These are phyloP conservation scores for Phoma sp. DNA, from an alignment of 2,329 filamentous ascomycete genomes.

Conservation along the genomic window DNA sequence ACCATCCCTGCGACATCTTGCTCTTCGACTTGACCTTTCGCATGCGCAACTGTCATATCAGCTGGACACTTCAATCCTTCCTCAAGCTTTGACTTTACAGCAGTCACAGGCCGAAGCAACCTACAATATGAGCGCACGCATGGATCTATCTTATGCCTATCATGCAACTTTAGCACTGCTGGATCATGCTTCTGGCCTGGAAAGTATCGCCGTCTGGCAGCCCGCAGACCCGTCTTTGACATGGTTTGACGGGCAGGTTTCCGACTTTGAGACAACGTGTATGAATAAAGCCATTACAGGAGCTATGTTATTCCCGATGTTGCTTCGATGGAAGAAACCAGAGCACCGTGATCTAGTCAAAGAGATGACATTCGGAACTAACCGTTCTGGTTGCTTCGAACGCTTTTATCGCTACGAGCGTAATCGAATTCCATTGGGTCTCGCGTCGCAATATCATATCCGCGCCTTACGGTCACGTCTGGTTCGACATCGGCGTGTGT, in stretches of 20 bases:
- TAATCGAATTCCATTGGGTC: constrained; percentile 27
- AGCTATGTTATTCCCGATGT: constrained; percentile 29
- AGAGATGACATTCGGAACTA: constrained; percentile 27
- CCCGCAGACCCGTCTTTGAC: constrained; percentile 30
- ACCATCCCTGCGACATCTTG: constrained; percentile 30
- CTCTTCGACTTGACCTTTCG: constrained; percentile 33
- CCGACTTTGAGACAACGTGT: constrained; percentile 32
- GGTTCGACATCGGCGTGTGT: constrained; percentile 10
- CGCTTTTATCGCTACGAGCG: constrained; percentile 27
- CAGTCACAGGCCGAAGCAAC: constrained; percentile 25
- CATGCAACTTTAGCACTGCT: constrained; percentile 27
- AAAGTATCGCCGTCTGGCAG: constrained; percentile 35
- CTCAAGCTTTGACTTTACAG: constrained; percentile 19
- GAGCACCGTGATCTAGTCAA: constrained; percentile 33
- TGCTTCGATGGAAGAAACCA: constrained; percentile 29
- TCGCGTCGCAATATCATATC: constrained; percentile 35
- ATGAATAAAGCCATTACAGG: constrained; percentile 30
- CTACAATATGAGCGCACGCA: constrained; percentile 25
- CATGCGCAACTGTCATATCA: constrained; percentile 29
- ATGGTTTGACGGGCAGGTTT: constrained; percentile 32
- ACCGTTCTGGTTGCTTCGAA: constrained; percentile 1
- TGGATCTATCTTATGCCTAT: constrained; percentile 36
- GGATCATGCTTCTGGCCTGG: constrained; percentile 22
- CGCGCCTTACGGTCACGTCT: constrained; percentile 19
- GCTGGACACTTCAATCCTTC: constrained; percentile 26